A percentile compares a stretch with the other conserved stretches of the same genome.
Conservation (phyloP, 257 asterid genomes). For the Capsicum baccatum region DNA sequence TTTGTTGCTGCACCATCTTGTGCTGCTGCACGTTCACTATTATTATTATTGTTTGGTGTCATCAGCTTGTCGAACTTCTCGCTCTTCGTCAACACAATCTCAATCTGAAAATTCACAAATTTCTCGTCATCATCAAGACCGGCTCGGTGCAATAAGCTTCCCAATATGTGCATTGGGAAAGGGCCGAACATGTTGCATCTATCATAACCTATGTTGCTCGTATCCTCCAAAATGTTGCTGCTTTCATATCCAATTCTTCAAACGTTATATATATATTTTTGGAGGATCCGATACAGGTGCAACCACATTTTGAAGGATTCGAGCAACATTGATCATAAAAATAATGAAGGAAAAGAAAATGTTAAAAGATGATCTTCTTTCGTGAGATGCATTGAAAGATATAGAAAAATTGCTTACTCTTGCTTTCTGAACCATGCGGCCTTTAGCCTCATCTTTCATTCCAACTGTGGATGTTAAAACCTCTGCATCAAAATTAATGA, state of each 20-base stretch:
- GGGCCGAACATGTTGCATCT: not conserved
- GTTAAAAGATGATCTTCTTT: not conserved
- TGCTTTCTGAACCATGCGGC: slow-evolving; percentile 83
- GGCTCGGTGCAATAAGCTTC: not conserved
- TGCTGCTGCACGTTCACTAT: slow-evolving; percentile 23
- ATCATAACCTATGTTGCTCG: not conserved
- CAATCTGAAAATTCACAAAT: slow-evolving; percentile 50
- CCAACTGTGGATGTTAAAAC: slow-evolving; percentile 84
- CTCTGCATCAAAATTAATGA: slow-evolving; percentile 44
- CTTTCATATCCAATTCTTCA: not conserved
- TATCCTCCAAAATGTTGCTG: not conserved
- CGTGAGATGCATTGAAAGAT: no score
- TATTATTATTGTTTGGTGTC: slow-evolving; percentile 41
- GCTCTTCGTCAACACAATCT: slow-evolving; percentile 77
- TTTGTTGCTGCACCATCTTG: slow-evolving; percentile 22
- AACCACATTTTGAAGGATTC: not conserved
- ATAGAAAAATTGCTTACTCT: slow-evolving; percentile 51
- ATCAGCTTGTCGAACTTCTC: slow-evolving; percentile 78
- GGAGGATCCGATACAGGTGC: not conserved
- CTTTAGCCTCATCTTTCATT: slow-evolving; percentile 80
- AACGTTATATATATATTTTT: not conserved
- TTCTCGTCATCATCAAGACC: not conserved
- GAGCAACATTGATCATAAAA: not conserved
- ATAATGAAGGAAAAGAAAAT: not conserved
- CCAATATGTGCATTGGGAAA: not conserved